Evolutionary conservation across 2,329 filamentous ascomycete genomes (phyloP).

Genomic region (Chrysoporthe austroafricana): DNA sequence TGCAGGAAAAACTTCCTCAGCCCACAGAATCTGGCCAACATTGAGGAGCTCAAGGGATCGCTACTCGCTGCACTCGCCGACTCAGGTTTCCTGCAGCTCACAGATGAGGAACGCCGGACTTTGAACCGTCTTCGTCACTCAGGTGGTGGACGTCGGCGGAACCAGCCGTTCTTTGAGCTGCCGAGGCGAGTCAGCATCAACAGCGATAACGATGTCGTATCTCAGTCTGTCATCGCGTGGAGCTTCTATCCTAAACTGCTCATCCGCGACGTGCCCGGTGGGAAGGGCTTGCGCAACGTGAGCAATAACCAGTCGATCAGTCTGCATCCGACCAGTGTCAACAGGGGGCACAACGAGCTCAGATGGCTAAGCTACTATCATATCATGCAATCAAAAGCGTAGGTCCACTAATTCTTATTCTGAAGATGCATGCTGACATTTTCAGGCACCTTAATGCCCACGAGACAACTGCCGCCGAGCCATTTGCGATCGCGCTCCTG

Average conservation of each 20-base stretch:
- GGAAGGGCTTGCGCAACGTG: slow-evolving; percentile 86
- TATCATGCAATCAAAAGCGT: slow-evolving; percentile 90
- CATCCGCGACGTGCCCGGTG: slow-evolving; percentile 68
- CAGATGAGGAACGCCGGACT: slow-evolving; percentile 69
- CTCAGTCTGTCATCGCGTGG: slow-evolving; percentile 84
- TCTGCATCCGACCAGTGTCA: slow-evolving; percentile 86
- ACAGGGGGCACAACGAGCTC: slow-evolving; percentile 69
- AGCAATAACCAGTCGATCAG: slow-evolving; percentile 91
- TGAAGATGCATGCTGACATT: slow-evolving; percentile 31
- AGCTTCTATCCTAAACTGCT: slow-evolving; percentile 96
- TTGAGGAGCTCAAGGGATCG: slow-evolving; percentile 95
- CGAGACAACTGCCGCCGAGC: slow-evolving; percentile 79
- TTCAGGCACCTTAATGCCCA: slow-evolving; percentile 84
- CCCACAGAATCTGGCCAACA: slow-evolving; percentile 84
- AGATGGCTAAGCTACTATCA: slow-evolving; percentile 94
- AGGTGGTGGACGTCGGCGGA: slow-evolving; percentile 60
- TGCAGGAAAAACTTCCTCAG: slow-evolving; percentile 94
- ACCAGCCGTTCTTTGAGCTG: slow-evolving; percentile 76
- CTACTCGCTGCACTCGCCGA: slow-evolving; percentile 84
- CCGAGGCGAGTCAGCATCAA: slow-evolving; percentile 75
- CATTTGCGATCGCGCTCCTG: slow-evolving; percentile 80
- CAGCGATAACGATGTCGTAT: slow-evolving; percentile 78
- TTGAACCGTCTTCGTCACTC: slow-evolving; percentile 72
- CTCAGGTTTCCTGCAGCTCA: slow-evolving; percentile 78
- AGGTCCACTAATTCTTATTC: slow-evolving; percentile 41